A percentile compares a stretch with the other conserved stretches of the same genome.
Conservation (phyloP, 345 rosid species). For the Salix viminalis region DNA sequence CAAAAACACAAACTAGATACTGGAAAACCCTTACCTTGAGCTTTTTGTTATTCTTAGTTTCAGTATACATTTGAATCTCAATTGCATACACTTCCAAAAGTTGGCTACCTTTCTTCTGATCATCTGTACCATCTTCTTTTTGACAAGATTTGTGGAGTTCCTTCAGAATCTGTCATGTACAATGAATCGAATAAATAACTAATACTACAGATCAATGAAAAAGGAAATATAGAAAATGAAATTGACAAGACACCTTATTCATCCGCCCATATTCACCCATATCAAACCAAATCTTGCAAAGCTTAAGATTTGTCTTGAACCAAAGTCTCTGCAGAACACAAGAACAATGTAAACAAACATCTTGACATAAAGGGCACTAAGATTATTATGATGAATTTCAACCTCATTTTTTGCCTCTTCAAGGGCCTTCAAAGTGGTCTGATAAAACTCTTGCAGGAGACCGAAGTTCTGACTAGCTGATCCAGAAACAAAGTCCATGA, state of each 20-base stretch:
- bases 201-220: background rate
- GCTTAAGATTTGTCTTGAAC: slow-evolving; percentile 98
- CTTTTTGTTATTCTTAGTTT: slow-evolving; percentile 96
- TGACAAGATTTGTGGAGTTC: slow-evolving; percentile 97
- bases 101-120: slow-evolving; percentile 99
- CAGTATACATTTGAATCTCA: slow-evolving; percentile 97
- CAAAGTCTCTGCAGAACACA: slow-evolving; percentile 74
- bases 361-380: background rate
- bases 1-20: background rate
- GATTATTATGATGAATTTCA: background rate
- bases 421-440: slow-evolving; percentile 92
- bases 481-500: slow-evolving; percentile 99
- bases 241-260: slow-evolving; percentile 60
- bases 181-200: background rate
- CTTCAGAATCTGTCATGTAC: slow-evolving; percentile 63
- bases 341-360: slow-evolving; percentile 20
- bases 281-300: slow-evolving; percentile 98
- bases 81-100: slow-evolving; percentile 97
- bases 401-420: slow-evolving; percentile 99
- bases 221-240: slow-evolving; percentile 1
- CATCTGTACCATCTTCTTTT: slow-evolving; percentile 96
- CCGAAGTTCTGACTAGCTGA: slow-evolving; percentile 93
- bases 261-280: slow-evolving; percentile 96
- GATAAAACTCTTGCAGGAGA: slow-evolving; percentile 86
- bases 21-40: slow-evolving; percentile 56